Evolutionary conservation across 2,329 filamentous ascomycete genomes (phyloP).

Genomic region (Penicillium nordicum): DNA sequence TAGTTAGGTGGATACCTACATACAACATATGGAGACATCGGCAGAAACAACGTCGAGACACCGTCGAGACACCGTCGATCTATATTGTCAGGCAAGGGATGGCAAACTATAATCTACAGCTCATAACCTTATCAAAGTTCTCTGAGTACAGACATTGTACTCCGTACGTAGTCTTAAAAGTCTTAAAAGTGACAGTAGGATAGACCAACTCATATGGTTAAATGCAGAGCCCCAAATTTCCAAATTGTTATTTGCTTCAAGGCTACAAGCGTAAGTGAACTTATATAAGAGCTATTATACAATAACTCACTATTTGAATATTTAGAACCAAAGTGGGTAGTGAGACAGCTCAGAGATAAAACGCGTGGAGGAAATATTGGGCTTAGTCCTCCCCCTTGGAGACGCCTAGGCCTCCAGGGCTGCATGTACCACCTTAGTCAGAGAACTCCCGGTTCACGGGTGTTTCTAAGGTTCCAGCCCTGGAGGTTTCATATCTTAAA

Average conservation of each 20-base stretch:
- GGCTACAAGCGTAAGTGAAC: not conserved
- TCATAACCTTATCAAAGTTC: not conserved
- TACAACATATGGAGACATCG: not conserved
- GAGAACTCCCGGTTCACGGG: not conserved
- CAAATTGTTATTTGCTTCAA: not conserved
- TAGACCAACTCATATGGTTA: not conserved
- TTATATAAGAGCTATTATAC: not conserved
- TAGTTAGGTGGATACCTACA: not conserved
- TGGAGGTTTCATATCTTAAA: not conserved
- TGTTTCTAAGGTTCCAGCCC: not conserved
- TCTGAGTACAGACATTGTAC: not conserved
- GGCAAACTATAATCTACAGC: not conserved
- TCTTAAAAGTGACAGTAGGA: not conserved
- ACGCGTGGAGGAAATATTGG: not conserved
- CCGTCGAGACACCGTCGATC: not conserved
- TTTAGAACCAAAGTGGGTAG: not conserved
- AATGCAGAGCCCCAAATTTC: not conserved
- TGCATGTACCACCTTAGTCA: slow-evolving; percentile 6
- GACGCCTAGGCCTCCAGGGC: not conserved
- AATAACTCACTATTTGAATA: not conserved
- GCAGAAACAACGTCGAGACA: not conserved
- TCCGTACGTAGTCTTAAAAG: not conserved
- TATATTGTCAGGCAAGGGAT: not conserved
- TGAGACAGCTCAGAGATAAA: not conserved
- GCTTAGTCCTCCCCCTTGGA: slow-evolving; percentile 8